Percentiles rank a stretch among this genome's conserved stretches.
These are phyloP conservation scores for Oryza meyeriana DNA, from an alignment of 176 grass and related monocot species.

Conservation along the genomic window DNA sequence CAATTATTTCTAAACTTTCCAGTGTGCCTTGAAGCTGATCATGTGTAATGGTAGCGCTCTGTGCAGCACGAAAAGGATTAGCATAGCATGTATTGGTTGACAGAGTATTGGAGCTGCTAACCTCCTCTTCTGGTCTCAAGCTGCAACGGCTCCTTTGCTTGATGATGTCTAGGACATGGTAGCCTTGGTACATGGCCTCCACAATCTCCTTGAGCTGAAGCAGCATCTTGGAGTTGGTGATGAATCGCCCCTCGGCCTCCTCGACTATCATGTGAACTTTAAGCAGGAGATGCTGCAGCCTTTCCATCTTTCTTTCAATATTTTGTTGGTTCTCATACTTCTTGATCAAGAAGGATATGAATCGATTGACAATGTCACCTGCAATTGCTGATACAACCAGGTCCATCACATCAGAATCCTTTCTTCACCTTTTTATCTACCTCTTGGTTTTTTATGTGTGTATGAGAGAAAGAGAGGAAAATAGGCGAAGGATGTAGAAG, in stretches of 20 bases:
- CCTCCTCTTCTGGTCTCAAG: not conserved
- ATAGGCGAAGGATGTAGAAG: no score
- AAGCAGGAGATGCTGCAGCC: slow-evolving; percentile 22
- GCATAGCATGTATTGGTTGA: not conserved
- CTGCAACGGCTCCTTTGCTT: not conserved
- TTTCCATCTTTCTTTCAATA: slow-evolving; percentile 14
- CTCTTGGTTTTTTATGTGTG: not conserved
- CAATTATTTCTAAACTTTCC: no score
- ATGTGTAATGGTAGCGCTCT: not conserved
- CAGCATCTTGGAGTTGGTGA: slow-evolving; percentile 32
- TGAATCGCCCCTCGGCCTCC: slow-evolving; percentile 16
- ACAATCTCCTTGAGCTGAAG: slow-evolving; percentile 24
- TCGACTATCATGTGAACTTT: slow-evolving; percentile 34
- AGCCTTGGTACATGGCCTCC: slow-evolving; percentile 25
- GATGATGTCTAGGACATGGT: slow-evolving; percentile 11
- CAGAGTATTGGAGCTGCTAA: not conserved
- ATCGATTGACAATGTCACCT: slow-evolving; percentile 32
- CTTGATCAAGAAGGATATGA: slow-evolving; percentile 30
- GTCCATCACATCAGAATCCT: slow-evolving; percentile 7
- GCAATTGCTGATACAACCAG: slow-evolving; percentile 23
- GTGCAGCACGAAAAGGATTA: not conserved
- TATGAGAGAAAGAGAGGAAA: no score
- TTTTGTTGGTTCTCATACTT: not conserved
- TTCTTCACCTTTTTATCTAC: not conserved
- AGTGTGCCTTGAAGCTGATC: no score